These are phyloP conservation scores for Penicillium ucsense DNA, from an alignment of 495 filamentous ascomycete species.

Conservation along the genomic window DNA sequence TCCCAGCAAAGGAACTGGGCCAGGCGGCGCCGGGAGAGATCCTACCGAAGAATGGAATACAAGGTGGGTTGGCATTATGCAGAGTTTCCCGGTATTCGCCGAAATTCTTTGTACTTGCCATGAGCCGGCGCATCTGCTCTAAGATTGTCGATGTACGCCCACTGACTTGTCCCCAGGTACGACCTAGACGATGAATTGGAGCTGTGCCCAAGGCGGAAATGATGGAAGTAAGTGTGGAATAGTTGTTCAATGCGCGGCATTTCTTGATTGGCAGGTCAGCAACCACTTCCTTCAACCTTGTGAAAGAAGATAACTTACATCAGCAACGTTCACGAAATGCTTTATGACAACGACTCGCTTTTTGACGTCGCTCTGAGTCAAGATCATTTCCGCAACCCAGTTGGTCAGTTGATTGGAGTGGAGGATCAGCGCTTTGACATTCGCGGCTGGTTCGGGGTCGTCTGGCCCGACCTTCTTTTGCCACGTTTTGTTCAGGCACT, in stretches of 20 bases:
- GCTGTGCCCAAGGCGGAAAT: slow-evolving; percentile 91
- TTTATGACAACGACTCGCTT: slow-evolving; percentile 96
- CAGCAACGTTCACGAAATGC: slow-evolving; percentile 92
- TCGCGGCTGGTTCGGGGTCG: slow-evolving; percentile 82
- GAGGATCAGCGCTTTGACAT: slow-evolving; percentile 91
- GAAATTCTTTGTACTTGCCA: slow-evolving; percentile 98
- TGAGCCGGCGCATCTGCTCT: slow-evolving; percentile 85
- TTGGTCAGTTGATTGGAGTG: slow-evolving; percentile 98
- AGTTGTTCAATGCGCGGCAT: slow-evolving; percentile 92
- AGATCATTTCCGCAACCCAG: slow-evolving; percentile 99
- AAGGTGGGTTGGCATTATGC: slow-evolving; percentile 87
- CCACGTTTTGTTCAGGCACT: slow-evolving; percentile 98
- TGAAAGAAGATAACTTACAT: slow-evolving; percentile 41
- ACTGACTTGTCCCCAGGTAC: slow-evolving; percentile 93
- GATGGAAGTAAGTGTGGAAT: slow-evolving; percentile 95
- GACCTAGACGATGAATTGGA: slow-evolving; percentile 83
- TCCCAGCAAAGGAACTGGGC: too few species aligned
- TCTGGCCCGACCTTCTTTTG: slow-evolving; percentile 79
- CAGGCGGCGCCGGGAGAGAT: not conserved
- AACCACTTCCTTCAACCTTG: not conserved
- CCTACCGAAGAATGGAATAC: slow-evolving; percentile 97
- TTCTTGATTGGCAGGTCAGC: slow-evolving; percentile 45
- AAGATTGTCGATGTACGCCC: slow-evolving; percentile 67
- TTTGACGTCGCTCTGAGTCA: slow-evolving; percentile 86
- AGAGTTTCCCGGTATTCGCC: slow-evolving; percentile 89